Evolutionary conservation across 352 stramenopile species (phyloP).

Genomic region (Proteromonas lacertae): DNA sequence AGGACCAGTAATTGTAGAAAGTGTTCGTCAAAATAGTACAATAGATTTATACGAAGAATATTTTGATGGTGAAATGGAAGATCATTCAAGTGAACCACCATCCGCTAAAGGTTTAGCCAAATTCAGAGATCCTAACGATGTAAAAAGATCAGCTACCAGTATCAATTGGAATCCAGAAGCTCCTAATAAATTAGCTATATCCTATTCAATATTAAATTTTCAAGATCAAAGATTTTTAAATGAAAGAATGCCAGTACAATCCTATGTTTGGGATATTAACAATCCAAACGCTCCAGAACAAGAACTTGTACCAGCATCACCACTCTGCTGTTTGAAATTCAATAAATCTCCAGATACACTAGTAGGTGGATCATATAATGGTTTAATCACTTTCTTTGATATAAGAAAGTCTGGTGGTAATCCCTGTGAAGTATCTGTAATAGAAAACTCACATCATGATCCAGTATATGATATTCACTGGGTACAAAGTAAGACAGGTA

Average conservation of each 20-base stretch:
- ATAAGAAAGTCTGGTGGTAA: constrained; percentile 34
- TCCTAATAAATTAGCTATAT: constrained; percentile 58
- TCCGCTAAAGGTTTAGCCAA: constrained; percentile 75
- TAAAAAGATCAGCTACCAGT: constrained; percentile 62
- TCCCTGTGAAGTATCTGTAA: constrained; percentile 21
- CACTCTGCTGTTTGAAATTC: constrained; percentile 44
- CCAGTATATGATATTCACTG: constrained; percentile 78
- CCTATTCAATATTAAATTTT: constrained; percentile 72
- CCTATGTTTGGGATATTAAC: constrained; percentile 80
- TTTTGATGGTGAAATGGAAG: constrained; percentile 24
- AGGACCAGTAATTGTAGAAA: constrained; percentile 46
- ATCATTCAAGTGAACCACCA: constrained; percentile 63
- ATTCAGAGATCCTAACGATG: constrained; percentile 63
- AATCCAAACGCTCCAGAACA: constrained; percentile 81
- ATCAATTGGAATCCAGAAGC: constrained; percentile 87
- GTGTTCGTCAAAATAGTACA: constrained; percentile 85
- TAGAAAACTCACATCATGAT: constrained; percentile 84
- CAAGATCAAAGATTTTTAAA: constrained; percentile 60
- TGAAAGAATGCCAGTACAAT: constrained; percentile 21
- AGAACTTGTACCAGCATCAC: constrained; percentile 45
- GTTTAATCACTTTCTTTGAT: constrained; percentile 78
- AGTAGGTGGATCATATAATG: constrained; percentile 75
- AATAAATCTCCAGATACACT: constrained; percentile 82
- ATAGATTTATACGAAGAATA: constrained; percentile 80
- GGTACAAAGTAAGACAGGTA: constrained; percentile 71